phyloP scores from a whole-genome alignment of 1,284 basidiomycete genomes.

The Anthracocystis setariae region DNA sequence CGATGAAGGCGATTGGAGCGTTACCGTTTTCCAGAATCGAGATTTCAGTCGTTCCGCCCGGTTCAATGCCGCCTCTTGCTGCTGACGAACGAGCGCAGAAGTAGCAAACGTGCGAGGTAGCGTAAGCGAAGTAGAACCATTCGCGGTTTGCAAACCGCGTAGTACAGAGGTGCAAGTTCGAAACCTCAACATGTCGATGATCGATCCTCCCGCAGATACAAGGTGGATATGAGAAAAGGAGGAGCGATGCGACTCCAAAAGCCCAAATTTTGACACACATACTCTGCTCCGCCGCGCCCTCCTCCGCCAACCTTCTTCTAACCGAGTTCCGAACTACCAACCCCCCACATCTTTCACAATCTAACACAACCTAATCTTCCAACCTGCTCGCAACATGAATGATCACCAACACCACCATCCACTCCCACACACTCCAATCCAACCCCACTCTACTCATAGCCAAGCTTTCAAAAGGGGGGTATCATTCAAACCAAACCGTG shows the following conservation, averaged over 20 bases:
- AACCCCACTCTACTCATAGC: no score
- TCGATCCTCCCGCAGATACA: background rate
- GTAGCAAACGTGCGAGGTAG: slow-evolving; percentile 5
- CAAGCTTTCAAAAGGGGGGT: no score
- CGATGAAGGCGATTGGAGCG: slow-evolving; percentile 20
- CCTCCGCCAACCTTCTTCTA: slow-evolving; percentile 1
- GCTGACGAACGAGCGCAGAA: background rate
- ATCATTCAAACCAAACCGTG: background rate
- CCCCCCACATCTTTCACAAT: no score
- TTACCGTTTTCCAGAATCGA: slow-evolving; percentile 60
- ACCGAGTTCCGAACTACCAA: slow-evolving; percentile 9
- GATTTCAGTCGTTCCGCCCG: slow-evolving; percentile 44
- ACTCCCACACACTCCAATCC: no score
- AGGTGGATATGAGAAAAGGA: background rate
- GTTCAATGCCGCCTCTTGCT: slow-evolving; percentile 30
- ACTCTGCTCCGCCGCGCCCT: no score
- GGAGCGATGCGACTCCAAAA: background rate
- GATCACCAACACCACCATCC: no score
- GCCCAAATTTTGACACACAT: no score
- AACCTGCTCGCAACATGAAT: no score
- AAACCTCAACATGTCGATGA: background rate
- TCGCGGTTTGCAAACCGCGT: background rate
- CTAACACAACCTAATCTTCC: background rate
- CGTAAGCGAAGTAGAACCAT: background rate
- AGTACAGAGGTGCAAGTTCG: background rate